phyloP scores from a whole-genome alignment of 2,329 filamentous ascomycete species.

The Alternaria arbusti region DNA sequence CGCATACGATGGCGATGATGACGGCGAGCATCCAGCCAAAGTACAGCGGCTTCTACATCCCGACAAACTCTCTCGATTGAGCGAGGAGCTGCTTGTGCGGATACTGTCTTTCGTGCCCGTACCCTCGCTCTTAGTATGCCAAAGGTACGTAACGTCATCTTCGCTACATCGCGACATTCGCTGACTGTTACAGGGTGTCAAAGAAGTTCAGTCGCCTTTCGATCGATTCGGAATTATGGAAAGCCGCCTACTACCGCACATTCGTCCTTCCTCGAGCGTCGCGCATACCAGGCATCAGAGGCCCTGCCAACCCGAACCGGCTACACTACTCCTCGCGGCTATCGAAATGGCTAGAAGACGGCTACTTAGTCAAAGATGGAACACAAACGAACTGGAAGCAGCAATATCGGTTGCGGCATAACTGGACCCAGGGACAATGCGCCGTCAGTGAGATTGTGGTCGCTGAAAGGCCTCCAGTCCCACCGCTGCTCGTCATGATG shows the following conservation, averaged over 20 bases:
- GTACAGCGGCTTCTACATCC: constrained; percentile 48
- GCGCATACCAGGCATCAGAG: constrained; percentile 72
- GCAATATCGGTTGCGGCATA: constrained; percentile 86
- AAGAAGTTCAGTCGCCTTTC: constrained; percentile 75
- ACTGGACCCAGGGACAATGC: constrained; percentile 86
- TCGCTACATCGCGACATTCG: not conserved
- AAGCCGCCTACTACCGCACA: constrained; percentile 81
- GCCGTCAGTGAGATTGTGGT: constrained; percentile 79
- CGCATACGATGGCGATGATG: constrained; percentile 37
- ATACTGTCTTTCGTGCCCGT: constrained; percentile 80
- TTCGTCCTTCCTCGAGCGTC: constrained; percentile 84
- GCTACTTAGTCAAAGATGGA: constrained; percentile 60
- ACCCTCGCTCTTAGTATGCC: constrained; percentile 68
- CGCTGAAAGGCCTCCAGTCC: constrained; percentile 57
- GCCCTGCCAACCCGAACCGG: constrained; percentile 45
- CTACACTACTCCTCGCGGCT: constrained; percentile 61
- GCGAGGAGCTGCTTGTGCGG: constrained; percentile 86
- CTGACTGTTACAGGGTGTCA: constrained; percentile 64
- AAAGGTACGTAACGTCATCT: constrained; percentile 56
- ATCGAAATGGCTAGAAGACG: constrained; percentile 68
- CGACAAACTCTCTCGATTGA: constrained; percentile 75
- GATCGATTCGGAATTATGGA: constrained; percentile 89
- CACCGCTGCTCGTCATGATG: constrained; percentile 76
- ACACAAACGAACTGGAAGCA: constrained; percentile 78
- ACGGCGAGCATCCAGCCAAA: constrained; percentile 51